phyloP scores from a whole-genome alignment of 371 early-diverging fungal species.

The Mucor lusitanicus region DNA sequence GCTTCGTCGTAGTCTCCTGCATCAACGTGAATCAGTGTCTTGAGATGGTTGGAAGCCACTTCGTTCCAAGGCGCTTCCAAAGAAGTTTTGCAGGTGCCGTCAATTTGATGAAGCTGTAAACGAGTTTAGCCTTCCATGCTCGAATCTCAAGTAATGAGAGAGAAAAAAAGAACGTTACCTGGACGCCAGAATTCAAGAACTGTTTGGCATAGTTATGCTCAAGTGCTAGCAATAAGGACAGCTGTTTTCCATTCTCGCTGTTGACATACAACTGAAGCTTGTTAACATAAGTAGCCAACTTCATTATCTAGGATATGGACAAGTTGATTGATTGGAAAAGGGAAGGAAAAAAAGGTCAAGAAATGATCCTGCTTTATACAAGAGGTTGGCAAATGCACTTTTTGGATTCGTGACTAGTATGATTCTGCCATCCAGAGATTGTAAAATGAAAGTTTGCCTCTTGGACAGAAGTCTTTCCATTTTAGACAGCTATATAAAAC shows the following conservation, averaged over 20 bases:
- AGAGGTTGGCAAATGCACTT: background rate
- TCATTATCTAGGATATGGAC: background rate
- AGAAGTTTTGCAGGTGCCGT: conserved; percentile 25
- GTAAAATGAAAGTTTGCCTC: too few species aligned
- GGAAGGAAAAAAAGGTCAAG: background rate
- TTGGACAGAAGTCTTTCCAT: background rate
- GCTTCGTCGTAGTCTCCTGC: conserved; percentile 48
- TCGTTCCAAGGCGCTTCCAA: conserved; percentile 56
- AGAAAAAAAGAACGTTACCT: too few species aligned
- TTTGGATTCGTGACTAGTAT: background rate
- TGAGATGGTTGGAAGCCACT: conserved; percentile 45
- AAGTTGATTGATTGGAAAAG: background rate
- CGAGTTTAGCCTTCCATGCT: too few species aligned
- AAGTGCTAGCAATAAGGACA: conserved; percentile 27
- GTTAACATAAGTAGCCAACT: conserved; percentile 15
- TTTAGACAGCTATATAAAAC: background rate
- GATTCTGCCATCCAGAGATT: background rate
- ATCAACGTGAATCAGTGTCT: conserved; percentile 37
- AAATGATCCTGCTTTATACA: background rate
- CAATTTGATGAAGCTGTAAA: conserved; percentile 27
- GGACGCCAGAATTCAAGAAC: conserved; percentile 17
- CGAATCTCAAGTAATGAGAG: background rate
- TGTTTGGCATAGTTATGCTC: conserved; percentile 22
- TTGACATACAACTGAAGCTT: conserved; percentile 13
- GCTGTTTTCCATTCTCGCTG: conserved; percentile 30